These are phyloP conservation scores for Mycena capillaripes DNA, from an alignment of 768 basidiomycete species.

Conservation along the genomic window DNA sequence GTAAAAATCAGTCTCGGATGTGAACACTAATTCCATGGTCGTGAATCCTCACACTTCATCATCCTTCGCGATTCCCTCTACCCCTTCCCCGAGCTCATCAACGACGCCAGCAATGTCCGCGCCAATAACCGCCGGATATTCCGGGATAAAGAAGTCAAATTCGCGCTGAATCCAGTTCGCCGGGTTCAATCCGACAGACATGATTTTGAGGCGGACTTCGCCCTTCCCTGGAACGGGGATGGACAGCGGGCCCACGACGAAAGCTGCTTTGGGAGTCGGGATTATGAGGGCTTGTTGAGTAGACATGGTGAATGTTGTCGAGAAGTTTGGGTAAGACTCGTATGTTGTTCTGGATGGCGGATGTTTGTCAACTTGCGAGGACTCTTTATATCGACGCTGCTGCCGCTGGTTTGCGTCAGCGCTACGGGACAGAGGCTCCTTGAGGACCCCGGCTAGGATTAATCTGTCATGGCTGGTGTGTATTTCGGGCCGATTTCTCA, in stretches of 20 bases:
- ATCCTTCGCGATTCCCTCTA: background rate
- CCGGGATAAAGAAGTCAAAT: background rate
- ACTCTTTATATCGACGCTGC: no score
- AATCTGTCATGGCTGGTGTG: no score
- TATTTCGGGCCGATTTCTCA: no score
- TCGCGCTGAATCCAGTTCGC: background rate
- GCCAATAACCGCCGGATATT: conserved; percentile 9
- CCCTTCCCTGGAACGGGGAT: background rate
- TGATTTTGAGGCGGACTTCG: conserved; percentile 9
- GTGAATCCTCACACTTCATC: conserved; percentile 1
- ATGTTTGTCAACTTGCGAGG: no score
- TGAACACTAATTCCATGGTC: no score
- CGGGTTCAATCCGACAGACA: background rate
- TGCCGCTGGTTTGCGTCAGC: no score
- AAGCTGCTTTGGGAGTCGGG: background rate
- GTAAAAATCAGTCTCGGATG: no score
- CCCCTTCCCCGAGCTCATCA: conserved; percentile 4
- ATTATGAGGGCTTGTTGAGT: conserved; percentile 24
- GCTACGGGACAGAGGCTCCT: no score
- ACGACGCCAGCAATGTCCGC: conserved; percentile 8
- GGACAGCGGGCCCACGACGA: background rate
- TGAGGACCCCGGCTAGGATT: no score
- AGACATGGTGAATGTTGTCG: background rate
- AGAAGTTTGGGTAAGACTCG: no score
- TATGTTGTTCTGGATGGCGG: no score